Evolutionary conservation across 176 grass and related monocot species (phyloP), one percentile per base, ranked within the genome.

Genomic region (Canna indica): DNA sequence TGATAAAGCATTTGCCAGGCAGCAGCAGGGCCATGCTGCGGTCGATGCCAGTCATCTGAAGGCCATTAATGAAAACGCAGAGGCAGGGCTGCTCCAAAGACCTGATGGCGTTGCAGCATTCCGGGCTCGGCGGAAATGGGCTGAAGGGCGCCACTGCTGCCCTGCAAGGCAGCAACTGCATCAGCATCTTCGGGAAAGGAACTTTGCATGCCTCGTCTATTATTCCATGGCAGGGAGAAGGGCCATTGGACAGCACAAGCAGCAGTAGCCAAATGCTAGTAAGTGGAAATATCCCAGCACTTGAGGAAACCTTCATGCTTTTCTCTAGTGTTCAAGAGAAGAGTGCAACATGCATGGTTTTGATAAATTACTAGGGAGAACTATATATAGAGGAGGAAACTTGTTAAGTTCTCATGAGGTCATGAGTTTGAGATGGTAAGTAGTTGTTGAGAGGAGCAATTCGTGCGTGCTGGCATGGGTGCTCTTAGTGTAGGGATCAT

Each of bases 91-190:
- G 81, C 33, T 82, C 82, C 2, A 88, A 54, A 32, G 67, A 45
- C 60, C 69, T 80, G 36, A 88, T 47, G 18, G 82, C 78, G 61
- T 31, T 36, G 86, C 86, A 84, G 76, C 86, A 88, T 4, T 66
- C 60, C 6, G 78, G 78, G 20, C 33, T 72, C 22, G 86, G 86
- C 33, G 45, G 41, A 3, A 67, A 66, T 44, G 78, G 78, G 78
- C 75, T 78, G 70, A 88, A 88, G 67, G 82, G 70, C 11, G 82
- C 70, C 9, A 88, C 81, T 29, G 86, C 86, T 46, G 75, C 64
- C 59, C 76, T 63, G 60, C 86, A 88, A 15, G 82, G 86, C 75
- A 85, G 64, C 79, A 88, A 60, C 67, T 75, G 82, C 67, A 85
- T 39, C 57, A 85, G 65, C 5, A 75, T 69, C 20, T 41, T 47